Conservation (phyloP, 495 filamentous ascomycete species). For the Neurospora cerealis region DNA sequence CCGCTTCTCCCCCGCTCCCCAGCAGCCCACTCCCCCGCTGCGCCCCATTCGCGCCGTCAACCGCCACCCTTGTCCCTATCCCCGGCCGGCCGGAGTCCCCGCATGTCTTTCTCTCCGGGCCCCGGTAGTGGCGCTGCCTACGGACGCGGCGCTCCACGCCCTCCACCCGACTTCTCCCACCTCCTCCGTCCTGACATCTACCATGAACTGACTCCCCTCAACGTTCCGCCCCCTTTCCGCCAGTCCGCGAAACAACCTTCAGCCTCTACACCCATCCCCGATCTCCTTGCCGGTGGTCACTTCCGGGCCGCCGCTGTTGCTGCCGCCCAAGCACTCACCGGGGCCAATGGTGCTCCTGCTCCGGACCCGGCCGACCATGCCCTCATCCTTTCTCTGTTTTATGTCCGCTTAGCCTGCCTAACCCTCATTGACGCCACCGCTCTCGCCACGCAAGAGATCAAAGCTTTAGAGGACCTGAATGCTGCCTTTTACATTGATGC, state of each 20-base stretch:
- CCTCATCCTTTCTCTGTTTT: slow-evolving; percentile 65
- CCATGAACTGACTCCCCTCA: slow-evolving; percentile 60
- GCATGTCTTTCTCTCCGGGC: slow-evolving; percentile 8
- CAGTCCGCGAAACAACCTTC: slow-evolving; percentile 32
- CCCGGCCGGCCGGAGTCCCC: slow-evolving; percentile 11
- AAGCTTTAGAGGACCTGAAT: slow-evolving; percentile 71
- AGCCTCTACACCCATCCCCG: slow-evolving; percentile 38
- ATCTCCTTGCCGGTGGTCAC: slow-evolving; percentile 48
- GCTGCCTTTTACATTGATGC: slow-evolving; percentile 54
- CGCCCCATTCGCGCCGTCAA: slow-evolving; percentile 1
- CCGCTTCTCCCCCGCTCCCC: slow-evolving; percentile 18
- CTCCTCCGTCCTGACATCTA: slow-evolving; percentile 71
- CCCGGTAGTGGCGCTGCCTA: slow-evolving; percentile 16
- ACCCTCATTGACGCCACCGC: slow-evolving; percentile 56
- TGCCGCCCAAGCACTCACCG: slow-evolving; percentile 57
- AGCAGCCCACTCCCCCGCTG: slow-evolving; percentile 11
- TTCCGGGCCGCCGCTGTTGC: slow-evolving; percentile 67
- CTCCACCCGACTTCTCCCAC: slow-evolving; percentile 64
- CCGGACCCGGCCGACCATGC: slow-evolving; percentile 46
- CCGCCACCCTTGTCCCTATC: not conserved
- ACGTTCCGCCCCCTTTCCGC: slow-evolving; percentile 56
- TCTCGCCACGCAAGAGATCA: slow-evolving; percentile 78
- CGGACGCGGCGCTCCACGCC: slow-evolving; percentile 10
- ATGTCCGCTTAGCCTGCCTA: slow-evolving; percentile 75
- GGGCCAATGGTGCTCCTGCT: slow-evolving; percentile 30